Conservation (phyloP, 192 early-diverging fungal genomes). For the Spizellomyces punctatus region DNA sequence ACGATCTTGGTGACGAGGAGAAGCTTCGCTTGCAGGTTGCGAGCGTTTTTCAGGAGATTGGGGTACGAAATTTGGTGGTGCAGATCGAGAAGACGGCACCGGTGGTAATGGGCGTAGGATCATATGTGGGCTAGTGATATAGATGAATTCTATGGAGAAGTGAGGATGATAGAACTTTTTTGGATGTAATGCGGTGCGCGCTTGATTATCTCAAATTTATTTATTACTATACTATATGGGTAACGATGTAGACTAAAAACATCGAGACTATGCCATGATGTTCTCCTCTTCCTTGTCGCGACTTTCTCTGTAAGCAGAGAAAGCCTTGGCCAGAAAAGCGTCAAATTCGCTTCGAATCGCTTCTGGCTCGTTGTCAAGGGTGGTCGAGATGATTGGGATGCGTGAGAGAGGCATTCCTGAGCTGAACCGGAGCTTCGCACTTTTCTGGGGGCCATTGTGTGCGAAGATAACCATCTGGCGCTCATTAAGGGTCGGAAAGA, state of each 20-base stretch:
- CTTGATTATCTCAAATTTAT: too few relatives aligned
- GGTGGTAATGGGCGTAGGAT: background rate
- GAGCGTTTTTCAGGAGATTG: conserved; percentile 37
- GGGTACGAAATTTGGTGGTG: conserved; percentile 43
- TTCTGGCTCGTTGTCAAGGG: conserved; percentile 41
- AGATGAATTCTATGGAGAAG: too few relatives aligned
- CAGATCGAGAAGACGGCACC: conserved; percentile 38
- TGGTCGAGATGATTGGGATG: conserved; percentile 35
- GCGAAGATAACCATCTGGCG: conserved; percentile 43
- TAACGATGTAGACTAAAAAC: too few relatives aligned
- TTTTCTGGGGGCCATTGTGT: conserved; percentile 9
- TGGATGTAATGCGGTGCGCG: too few relatives aligned
- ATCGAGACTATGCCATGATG: conserved; percentile 23
- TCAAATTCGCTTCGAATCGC: conserved; percentile 43
- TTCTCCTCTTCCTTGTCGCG: conserved; percentile 41
- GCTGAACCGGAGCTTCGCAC: too few relatives aligned
- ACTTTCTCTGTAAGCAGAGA: conserved; percentile 26
- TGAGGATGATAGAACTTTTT: too few relatives aligned
- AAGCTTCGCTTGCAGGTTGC: conserved; percentile 34
- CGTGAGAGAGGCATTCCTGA: conserved; percentile 13
- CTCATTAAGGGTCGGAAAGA: conserved; percentile 37
- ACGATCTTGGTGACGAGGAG: conserved; percentile 32
- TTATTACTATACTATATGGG: too few relatives aligned
- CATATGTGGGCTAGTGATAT: too few relatives aligned
- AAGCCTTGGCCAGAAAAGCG: conserved; percentile 33